Conservation (phyloP, 495 filamentous ascomycete genomes). For the Ramalina peruviana region DNA sequence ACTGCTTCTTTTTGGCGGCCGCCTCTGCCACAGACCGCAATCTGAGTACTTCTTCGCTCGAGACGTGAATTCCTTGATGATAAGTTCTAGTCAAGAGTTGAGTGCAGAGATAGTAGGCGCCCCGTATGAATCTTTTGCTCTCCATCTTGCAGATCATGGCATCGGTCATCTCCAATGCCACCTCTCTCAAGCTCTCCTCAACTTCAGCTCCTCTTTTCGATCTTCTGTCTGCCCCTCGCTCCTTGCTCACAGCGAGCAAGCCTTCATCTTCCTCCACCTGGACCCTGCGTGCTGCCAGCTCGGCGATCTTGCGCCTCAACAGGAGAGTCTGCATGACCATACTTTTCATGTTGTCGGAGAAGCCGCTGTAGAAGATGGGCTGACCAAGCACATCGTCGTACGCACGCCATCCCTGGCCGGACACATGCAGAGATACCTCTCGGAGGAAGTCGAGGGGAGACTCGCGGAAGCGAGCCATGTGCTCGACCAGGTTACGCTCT, state of each 20-base stretch:
- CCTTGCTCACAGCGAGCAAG: conserved; percentile 33
- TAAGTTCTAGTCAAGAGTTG: conserved; percentile 87
- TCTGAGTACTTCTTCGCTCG: conserved; percentile 78
- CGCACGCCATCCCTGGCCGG: conserved; percentile 81
- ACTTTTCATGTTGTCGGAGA: conserved; percentile 75
- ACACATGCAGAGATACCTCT: conserved; percentile 81
- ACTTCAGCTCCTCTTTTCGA: conserved; percentile 44
- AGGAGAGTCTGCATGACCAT: conserved; percentile 60
- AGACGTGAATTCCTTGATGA: conserved; percentile 92
- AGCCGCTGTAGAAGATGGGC: conserved; percentile 84
- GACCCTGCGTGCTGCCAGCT: conserved; percentile 63
- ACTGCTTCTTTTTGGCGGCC: conserved; percentile 77
- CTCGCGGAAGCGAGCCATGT: conserved; percentile 68
- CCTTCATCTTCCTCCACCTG: conserved; percentile 64
- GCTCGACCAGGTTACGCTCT: conserved; percentile 62
- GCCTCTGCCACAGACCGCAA: conserved; percentile 66
- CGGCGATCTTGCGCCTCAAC: conserved; percentile 55
- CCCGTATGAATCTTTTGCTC: conserved; percentile 80
- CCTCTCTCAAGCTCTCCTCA: conserved; percentile 51
- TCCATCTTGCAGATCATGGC: conserved; percentile 99
- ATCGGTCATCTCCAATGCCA: conserved; percentile 72
- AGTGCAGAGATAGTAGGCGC: conserved; percentile 78
- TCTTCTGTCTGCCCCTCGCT: conserved; percentile 25
- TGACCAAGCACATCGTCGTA: conserved; percentile 87
- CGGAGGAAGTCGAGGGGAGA: conserved; percentile 71